These are phyloP conservation scores for Circinella minor DNA, from an alignment of 371 early-diverging fungal species.

Conservation along the genomic window DNA sequence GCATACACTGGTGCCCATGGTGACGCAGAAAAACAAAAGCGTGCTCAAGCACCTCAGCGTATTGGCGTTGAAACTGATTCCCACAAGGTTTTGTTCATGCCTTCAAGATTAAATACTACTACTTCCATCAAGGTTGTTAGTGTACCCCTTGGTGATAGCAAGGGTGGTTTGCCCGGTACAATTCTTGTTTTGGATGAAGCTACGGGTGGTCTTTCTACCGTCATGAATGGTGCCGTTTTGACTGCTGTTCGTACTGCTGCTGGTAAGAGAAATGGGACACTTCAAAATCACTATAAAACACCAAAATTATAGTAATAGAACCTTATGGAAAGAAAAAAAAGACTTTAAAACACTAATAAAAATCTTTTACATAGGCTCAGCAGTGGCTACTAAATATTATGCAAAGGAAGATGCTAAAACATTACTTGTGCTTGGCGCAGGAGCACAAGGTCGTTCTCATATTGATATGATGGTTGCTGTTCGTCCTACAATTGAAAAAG, in stretches of 20 bases:
- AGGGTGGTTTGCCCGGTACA: conserved; percentile 58
- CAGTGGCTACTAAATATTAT: conserved; percentile 55
- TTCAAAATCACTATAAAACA: too few relatives aligned
- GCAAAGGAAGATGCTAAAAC: conserved; percentile 37
- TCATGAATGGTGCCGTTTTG: conserved; percentile 60
- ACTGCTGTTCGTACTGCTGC: conserved; percentile 70
- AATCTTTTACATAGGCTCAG: conserved; percentile 43
- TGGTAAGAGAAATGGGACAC: conserved; percentile 22
- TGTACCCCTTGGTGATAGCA: conserved; percentile 51
- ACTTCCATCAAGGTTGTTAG: conserved; percentile 67
- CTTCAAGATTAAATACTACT: conserved; percentile 54
- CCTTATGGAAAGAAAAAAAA: not conserved
- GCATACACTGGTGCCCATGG: conserved; percentile 33
- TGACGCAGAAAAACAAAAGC: conserved; percentile 23
- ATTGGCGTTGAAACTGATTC: conserved; percentile 41
- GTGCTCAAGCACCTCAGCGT: conserved; percentile 61
- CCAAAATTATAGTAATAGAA: not conserved
- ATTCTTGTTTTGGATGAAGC: conserved; percentile 57
- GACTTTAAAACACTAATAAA: not conserved
- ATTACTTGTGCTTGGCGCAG: conserved; percentile 65
- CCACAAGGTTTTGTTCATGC: conserved; percentile 64
- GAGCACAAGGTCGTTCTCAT: conserved; percentile 64
- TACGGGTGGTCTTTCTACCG: conserved; percentile 52
- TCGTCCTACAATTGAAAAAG: conserved; percentile 40
- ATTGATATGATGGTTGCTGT: conserved; percentile 59